A percentile compares a stretch with the other conserved stretches of the same genome.
Conservation (phyloP, 2,329 filamentous ascomycete species). For the Arthrobotrys iridis region DNA sequence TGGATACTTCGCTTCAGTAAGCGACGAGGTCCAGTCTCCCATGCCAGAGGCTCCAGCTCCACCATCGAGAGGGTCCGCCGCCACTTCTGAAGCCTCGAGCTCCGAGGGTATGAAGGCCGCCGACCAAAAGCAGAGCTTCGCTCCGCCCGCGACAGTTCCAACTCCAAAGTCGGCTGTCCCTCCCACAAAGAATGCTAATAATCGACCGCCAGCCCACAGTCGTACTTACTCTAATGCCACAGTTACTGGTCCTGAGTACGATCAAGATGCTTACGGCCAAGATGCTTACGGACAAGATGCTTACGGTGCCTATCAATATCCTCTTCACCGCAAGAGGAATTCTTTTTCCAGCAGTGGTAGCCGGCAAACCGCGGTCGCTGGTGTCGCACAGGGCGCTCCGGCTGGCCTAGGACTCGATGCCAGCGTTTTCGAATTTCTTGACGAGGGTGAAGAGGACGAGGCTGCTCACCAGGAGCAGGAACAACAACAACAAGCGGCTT, state of each 20-base stretch:
- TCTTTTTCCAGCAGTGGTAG: conserved; percentile 50
- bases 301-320: conserved; percentile 24
- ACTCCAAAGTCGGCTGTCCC: conserved; percentile 19
- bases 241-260: conserved; percentile 45
- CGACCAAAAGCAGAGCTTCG: conserved; percentile 26
- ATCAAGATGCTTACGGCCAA: conserved; percentile 24
- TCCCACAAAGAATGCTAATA: conserved; percentile 26
- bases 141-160: conserved; percentile 1
- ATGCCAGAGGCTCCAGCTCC: conserved; percentile 52
- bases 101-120: conserved; percentile 39
- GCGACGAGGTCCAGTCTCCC: conserved; percentile 49
- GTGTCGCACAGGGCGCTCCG: conserved; percentile 21
- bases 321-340: conserved; percentile 42
- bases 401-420: conserved; percentile 47
- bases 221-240: conserved; percentile 49
- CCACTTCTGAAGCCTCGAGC: conserved; percentile 47
- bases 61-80: conserved; percentile 46
- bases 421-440: conserved; percentile 50
- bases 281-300: conserved; percentile 15
- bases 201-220: conserved; percentile 38
- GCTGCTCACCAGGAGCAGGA: conserved; percentile 26
- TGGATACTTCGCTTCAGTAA: conserved; percentile 51
- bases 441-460: conserved; percentile 43
- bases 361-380: conserved; percentile 37
- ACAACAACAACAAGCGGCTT: conserved; percentile 13